These are phyloP conservation scores for Claviceps maximensis DNA, from an alignment of 2,329 filamentous ascomycete species.

Conservation along the genomic window DNA sequence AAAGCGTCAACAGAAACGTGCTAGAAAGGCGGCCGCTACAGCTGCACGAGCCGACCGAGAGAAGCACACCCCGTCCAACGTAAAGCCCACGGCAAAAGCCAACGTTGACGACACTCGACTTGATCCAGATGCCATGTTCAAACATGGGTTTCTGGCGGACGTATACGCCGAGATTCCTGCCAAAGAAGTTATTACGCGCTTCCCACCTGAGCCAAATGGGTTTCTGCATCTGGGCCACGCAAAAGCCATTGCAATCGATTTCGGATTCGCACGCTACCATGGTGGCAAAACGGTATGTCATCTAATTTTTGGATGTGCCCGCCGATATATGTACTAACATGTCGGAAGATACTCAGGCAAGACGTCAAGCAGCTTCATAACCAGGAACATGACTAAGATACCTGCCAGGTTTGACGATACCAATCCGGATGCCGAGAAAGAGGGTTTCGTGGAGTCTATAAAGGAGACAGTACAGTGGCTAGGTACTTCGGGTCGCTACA, in stretches of 20 bases:
- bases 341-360: too few species aligned
- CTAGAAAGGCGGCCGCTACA: constrained; percentile 34
- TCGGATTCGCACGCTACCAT: constrained; percentile 73
- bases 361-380: too few species aligned
- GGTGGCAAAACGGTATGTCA: too few species aligned
- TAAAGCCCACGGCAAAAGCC: constrained; percentile 9
- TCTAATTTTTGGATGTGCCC: too few species aligned
- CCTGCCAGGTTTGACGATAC: constrained; percentile 69
- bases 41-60: constrained; percentile 82
- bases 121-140: constrained; percentile 19
- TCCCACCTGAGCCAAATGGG: constrained; percentile 82
- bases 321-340: too few species aligned
- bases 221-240: constrained; percentile 87
- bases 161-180: constrained; percentile 45
- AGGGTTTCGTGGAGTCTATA: constrained; percentile 77
- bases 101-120: constrained; percentile 21
- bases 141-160: constrained; percentile 54
- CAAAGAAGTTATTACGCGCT: constrained; percentile 53
- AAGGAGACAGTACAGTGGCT: constrained; percentile 73
- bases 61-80: constrained; percentile 34
- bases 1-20: constrained; percentile 42
- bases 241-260: constrained; percentile 93
- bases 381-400: too few species aligned
- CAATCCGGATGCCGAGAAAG: constrained; percentile 86
- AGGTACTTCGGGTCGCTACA: neutral